Base-by-base conservation (phyloP, 2,329 filamentous ascomycete species). In the Epichloe gansuensis region DNA sequence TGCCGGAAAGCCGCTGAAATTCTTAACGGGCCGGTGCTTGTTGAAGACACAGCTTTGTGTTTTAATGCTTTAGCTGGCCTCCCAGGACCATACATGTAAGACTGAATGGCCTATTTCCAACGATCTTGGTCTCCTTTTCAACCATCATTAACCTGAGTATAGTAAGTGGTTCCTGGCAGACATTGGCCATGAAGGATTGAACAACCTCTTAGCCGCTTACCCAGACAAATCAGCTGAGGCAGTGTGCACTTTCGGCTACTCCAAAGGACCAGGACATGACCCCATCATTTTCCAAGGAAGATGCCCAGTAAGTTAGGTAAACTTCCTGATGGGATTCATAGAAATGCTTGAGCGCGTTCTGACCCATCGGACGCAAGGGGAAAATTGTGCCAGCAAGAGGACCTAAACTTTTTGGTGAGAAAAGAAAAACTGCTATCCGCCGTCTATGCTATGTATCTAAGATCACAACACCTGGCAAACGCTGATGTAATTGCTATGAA, bases 211-310 rank as follows among this genome's bases (percentile, higher is more conserved):
- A 42, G 84, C 83, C 50, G 89, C 85, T 6, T 96, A 95, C 67
- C 77, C 87, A 31, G 88, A 98, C 71, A 96, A 96, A 69, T 86
- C 85, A 45, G 90, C 90, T 45, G 83, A 95, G 70, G 91, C 93
- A 17, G 87, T 98, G 46, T 96, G 91, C 72, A 98, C 93, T 0
- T 98, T 98, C 70, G 93, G 84, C 25, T 96, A 94, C 71, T 93
- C 82, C 52, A 78, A 83, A 57, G 93, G 91, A 0, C 93, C 91
- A 4, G 91, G 88, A 3, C 76, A 88, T 51, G 82, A 95, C 63
- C 85, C 88, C 1, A 76, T 95, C 31, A 75, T 97, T 15, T 98
- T 98, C 71, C 91, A 98, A 69, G 93, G 93, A 8, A 78, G 88
- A 55, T 96, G 91, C 12, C 77, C 86, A 60, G 87, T 89, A 71